These are phyloP conservation scores for Annulohypoxylon truncatum DNA, from an alignment of 2,329 filamentous ascomycete species.

Conservation along the genomic window DNA sequence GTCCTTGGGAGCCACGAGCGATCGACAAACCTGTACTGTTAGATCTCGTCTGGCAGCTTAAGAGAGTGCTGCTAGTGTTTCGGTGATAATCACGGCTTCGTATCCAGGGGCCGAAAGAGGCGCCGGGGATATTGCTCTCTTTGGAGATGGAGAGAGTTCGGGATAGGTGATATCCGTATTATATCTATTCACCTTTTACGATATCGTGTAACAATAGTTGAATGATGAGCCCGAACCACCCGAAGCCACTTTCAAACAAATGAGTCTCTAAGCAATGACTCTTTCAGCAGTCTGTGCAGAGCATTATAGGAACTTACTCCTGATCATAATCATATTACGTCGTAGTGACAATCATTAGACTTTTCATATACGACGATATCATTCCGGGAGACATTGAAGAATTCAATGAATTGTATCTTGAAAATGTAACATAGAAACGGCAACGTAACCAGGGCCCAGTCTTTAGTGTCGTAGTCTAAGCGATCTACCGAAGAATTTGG, in stretches of 20 bases:
- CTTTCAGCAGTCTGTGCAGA: neutral
- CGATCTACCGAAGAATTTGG: neutral
- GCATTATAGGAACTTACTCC: neutral
- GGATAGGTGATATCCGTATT: constrained; percentile 16
- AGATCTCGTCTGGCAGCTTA: neutral
- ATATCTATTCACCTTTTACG: constrained; percentile 6
- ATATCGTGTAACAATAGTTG: constrained; percentile 8
- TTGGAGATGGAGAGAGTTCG: constrained; percentile 6
- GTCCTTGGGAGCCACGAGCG: neutral
- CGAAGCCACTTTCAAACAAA: neutral
- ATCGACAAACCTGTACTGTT: neutral
- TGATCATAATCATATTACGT: neutral
- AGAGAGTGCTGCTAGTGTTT: neutral
- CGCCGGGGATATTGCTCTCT: constrained; percentile 19
- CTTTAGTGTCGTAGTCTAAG: neutral
- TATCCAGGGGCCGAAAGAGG: neutral
- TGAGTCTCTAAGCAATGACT: neutral
- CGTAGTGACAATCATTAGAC: neutral
- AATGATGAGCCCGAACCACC: neutral
- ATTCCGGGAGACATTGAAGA: neutral
- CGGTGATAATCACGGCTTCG: constrained; percentile 15
- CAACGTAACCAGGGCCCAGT: neutral
- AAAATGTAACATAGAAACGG: neutral
- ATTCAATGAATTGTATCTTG: neutral
- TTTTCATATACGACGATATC: neutral